Evolutionary conservation across 345 rosid species (phyloP), one percentile per base, ranked within the genome.

Genomic region (Citrus glauca): DNA sequence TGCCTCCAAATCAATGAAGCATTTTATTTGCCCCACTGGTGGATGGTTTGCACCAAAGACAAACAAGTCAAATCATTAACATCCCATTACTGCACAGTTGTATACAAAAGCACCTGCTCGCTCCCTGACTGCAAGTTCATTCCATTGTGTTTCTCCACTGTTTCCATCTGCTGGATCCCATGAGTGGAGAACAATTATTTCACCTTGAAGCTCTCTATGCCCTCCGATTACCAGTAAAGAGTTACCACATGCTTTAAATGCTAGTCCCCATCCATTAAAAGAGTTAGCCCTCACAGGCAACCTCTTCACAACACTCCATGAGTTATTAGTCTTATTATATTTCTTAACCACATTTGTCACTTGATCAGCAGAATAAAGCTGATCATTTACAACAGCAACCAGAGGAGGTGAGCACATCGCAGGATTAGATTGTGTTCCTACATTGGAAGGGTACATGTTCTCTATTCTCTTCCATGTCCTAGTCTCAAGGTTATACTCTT

Each of bases 21-120:
- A 50, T 7, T 27, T 70, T 8, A 13, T 70, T 70, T 69, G 20
- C 72, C 73, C 40, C 73, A 48, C 61, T 0, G 37, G 73, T 45
- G 37, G 38, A 27, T 16, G 42, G 77, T 38, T 77, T 50, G 81
- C 61, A 66, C 69, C 75, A 56, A 69, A 45, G 59, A 25, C 35
- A 50, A 66, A 28, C 60, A 70, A 27, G 73, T 28, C 22, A 70
- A 70, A 50, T 20, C 73, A 55, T 72, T 73, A 86, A 71, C 89
- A 84, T n/a, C 89, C 87, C 85, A 86, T 84, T 53, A 86, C 84
- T 9, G 87, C 87, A 82, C 89, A 86, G 69, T 86, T 86, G 81
- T 78, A 82, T 30, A 86, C 89, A 70, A 86, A 86, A 27, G 83
- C 83, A 48, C 87, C 89, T 17, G 83, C 82, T 14, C 80, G 74